A percentile compares a stretch with the other conserved stretches of the same genome.
Conservation (phyloP, 2,329 filamentous ascomycete genomes). For the Trichoderma harzianum region DNA sequence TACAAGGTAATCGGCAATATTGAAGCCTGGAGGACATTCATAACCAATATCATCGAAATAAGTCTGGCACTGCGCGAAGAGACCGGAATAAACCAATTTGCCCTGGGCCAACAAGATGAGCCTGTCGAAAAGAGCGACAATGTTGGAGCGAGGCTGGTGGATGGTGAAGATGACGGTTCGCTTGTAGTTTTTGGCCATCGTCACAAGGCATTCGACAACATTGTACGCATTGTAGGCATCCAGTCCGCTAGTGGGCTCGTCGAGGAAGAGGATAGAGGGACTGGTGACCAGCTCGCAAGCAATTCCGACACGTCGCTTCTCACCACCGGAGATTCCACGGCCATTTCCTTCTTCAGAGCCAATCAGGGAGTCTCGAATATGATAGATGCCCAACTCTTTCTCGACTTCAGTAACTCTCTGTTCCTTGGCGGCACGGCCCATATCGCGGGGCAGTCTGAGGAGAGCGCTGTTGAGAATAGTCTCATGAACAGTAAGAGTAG, state of each 20-base stretch:
- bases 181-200: conserved; percentile 92
- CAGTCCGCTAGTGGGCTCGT: conserved; percentile 93
- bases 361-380: conserved; percentile 92
- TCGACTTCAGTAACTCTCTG: conserved; percentile 90
- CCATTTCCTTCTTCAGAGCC: conserved; percentile 93
- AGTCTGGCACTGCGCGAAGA: conserved; percentile 79
- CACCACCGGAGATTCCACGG: conserved; percentile 92
- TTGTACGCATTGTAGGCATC: conserved; percentile 99
- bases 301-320: conserved; percentile 94
- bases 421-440: conserved; percentile 84
- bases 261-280: conserved; percentile 92
- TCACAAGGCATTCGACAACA: conserved; percentile 93
- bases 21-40: conserved; percentile 91
- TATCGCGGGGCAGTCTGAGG: conserved; percentile 85
- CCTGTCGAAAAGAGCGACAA: conserved; percentile 93
- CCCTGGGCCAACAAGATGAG: conserved; percentile 88
- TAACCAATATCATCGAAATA: conserved; percentile 95
- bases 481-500: conserved; percentile 94
- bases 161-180: conserved; percentile 98
- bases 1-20: conserved; percentile 96
- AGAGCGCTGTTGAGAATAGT: conserved; percentile 94
- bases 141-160: conserved; percentile 96
- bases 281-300: conserved; percentile 97
- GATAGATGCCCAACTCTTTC: conserved; percentile 88
- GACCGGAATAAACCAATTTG: conserved; percentile 87